Evolutionary conservation across 768 basidiomycete species (phyloP), one percentile per base, ranked within the genome.

Genomic region (Boletus sensibilis): DNA sequence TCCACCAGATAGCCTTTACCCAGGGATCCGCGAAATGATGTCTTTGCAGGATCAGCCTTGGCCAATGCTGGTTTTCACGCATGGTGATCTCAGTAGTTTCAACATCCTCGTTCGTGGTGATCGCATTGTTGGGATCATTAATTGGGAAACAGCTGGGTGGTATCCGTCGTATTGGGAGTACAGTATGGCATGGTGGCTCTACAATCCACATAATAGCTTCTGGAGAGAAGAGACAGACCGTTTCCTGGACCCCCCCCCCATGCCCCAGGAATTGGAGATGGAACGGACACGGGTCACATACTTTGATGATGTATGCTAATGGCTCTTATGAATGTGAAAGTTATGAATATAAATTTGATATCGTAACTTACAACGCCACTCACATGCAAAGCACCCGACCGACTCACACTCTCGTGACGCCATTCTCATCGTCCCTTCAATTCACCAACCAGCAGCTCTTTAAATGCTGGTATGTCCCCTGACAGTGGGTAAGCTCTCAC

Each of bases 401-500:
- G n/a, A n/a, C n/a, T n/a, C n/a, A n/a, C n/a, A 7, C 6, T 27
- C 23, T 37, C 48, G n/a, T 49, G 14, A 39, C 21, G 2, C 5
- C 29, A 18, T 45, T 50, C 50, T 44, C 50, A 47, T 46, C 27
- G 20, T 47, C 20, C 45, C 11, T 25, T 44, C 43, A 3, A 7
- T 12, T 11, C 3, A 21, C 9, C n/a, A 1, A 39, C 49, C 27
- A 50, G n/a, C 35, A 14, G 4, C 23, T 34, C 20, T 47, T 47
- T 47, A 47, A 34, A 34, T 23, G 20, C 25, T 50, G n/a, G 49
- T 20, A 38, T n/a, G 37, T 29, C 25, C 35, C 25, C 49, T 7
- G 8, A 25, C 18, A 31, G 41, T 59, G 44, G 47, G 54, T 48
- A 44, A 37, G 41, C 41, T 54, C 59, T 43, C 63, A 56, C 54